Base-by-base conservation (phyloP, 106 monocot genomes). In the Ottelia alismoides region DNA sequence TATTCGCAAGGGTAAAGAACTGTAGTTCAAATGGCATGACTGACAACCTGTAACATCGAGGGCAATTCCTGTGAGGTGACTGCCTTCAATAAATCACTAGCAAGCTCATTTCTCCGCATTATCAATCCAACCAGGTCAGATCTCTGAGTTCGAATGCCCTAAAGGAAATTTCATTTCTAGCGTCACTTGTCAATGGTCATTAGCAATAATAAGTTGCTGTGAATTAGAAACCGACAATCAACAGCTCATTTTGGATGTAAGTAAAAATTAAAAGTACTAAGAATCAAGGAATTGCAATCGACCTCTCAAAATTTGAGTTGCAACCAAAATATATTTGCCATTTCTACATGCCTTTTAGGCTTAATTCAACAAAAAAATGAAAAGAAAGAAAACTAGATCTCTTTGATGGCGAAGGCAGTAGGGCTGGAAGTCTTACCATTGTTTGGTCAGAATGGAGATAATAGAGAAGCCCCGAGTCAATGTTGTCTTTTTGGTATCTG, bases 31-130 rank as follows among this genome's bases (percentile, higher is more conserved):
- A n/a, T n/a, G n/a, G n/a, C n/a, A n/a, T n/a, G n/a, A n/a, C n/a
- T n/a, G n/a, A 51, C 11, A 63, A 82, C 98, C 79, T 83, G 72
- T 53, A 98, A 23, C 89, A 90, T 98, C 55, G 89, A 76, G 50
- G 98, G 98, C n/a, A 90, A 62, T 43, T 28, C 51, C 32, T 86
- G 90, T 24, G 65, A 40, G 27, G 51, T 76, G 45, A 73, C 82
- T 29, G 85, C 82, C 63, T 77, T 90, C 64, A 90, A 53, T 44
- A 98, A 70, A 46, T 82, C 85, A 68, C 76, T 72, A 52, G 98
- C 98, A 59, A 98, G 79, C 57, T 90, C 98, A 71, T 98, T 98
- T 28, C 98, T 75, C n/a, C 82, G 84, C 85, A 98, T 98, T 27
- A 98, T 80, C 59, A 90, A 30, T 27, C 98, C 98, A 70, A 98